Base-by-base conservation (phyloP, 1,284 basidiomycete genomes). In the Sanguinoderma infundibulare region DNA sequence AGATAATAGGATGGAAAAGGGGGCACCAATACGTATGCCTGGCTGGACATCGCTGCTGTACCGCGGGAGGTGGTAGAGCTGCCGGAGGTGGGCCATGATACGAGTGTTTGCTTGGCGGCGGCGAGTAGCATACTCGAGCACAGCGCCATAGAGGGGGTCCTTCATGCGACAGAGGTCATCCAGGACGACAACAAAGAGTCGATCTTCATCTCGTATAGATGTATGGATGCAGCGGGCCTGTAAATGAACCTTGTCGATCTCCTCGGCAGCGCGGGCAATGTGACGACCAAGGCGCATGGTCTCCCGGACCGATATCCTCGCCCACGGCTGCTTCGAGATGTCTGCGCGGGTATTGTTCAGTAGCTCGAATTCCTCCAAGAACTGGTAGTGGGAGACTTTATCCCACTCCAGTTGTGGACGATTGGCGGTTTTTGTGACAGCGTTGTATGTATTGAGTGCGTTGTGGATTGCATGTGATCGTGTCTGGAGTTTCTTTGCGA, bases 321-420 rank as follows among this genome's bases (percentile, higher is more conserved):
- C 38, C 38, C 38, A 39, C 38, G n/a, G n/a, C 39, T 40, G n/a
- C 39, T 40, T 20, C 17, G 22, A 40, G 1, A 40, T 20, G 3
- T 20, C 39, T 6, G n/a, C 39, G 22, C 22, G n/a, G 4, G 5
- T 20, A 7, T 20, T 7, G 1, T 3, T 17, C 0, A 80, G 71
- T 0, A 81, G 68, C 24, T 69, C 61, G 61, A 81, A 78, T 35
- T 80, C 72, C 0, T 69, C 71, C 0, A 79, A 56, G 49, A 77
- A 78, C 0, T 62, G 50, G 60, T 75, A 75, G 8, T 75, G 67
- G 0, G 71, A 67, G 2, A 78, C 72, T n/a, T 72, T 56, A 2
- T 59, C 35, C 69, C 72, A 75, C 3, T 74, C 67, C 17, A 80
- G 63, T 0, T 57, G 53, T 0, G 74, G 71, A 0, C 73, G 76